Evolutionary conservation across 371 early-diverging fungal genomes (phyloP), one percentile per base, ranked within the genome.

Genomic region (Mortierella sp.): DNA sequence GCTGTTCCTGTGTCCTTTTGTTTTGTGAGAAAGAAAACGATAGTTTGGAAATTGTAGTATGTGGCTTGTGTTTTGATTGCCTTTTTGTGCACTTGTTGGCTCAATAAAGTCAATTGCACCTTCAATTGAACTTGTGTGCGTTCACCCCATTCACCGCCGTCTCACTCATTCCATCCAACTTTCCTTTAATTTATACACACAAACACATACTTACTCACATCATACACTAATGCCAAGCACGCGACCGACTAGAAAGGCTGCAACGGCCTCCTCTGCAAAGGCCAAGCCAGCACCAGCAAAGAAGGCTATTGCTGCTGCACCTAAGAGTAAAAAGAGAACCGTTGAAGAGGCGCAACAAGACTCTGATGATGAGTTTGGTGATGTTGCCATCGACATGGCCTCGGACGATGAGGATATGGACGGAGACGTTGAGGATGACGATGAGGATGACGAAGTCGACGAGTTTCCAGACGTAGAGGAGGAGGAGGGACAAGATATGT

Each of bases 391-490:
- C 47, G 85, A 87, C 32, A 88, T 88, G 87, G 84, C 84, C 35
- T 87, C 87, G 37, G 87, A 88, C 26, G 88, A 88, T 12, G 87
- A 88, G 57, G 87, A 86, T 61, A 86, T 83, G 57, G 88, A 88
- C 28, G 88, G 88, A n/a, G 86, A 71, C 8, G 86, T 85, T 11
- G 75, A 86, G 32, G 85, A 85, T 9, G 86, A 87, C 20, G 88
- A 88, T 62, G 86, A 83, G n/a, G 54, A 58, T 8, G 78, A 84
- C 28, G 65, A 77, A 45, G 75, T 59, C 0, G 77, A 75, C 22
- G 70, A 68, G 63, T 78, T 73, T 73, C 62, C 77, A 20, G n/a
- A n/a, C n/a, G n/a, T n/a, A n/a, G 69, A 52, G 52, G 52, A 52
- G 20, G 52, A 87, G 71, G 77, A 80, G 64, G 65, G 68, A 58